Evolutionary conservation across 371 early-diverging fungal species (phyloP), one percentile per base, ranked within the genome.

Genomic region (Mortierella sp.): DNA sequence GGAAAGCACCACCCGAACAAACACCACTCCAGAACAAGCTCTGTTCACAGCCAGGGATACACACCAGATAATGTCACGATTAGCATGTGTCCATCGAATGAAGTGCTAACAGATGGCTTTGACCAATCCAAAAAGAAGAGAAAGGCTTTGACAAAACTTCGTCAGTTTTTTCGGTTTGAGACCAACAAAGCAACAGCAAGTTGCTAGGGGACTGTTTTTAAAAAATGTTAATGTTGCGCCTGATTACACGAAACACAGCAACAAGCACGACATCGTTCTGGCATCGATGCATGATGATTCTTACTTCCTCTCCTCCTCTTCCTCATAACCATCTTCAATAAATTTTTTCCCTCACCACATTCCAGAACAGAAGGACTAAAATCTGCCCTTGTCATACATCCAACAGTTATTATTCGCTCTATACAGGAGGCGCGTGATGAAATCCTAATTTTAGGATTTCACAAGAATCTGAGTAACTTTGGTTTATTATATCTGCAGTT

Each of bases 101-200:
- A 72, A 17, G 72, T 66, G 4, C 40, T 77, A 0, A 55, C 61
- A 35, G 69, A 69, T 31, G 57, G 68, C 53, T 61, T 68, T 28
- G 78, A 77, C n/a, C 34, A 59, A 0, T 64, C 78, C 57, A 72
- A 78, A 57, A 72, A 72, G 66, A 78, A 72, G 65, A 60, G 78
- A 31, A 68, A 69, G 59, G 66, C 78, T 0, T 40, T 78, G 57
- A 68, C 73, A 17, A 78, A 78, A 47, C 69, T 78, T 5, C 78
- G 78, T 29, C 78, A 78, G 37, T 72, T 78, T 59, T 78, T 78
- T 61, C 78, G 78, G 6, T 66, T 72, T 35, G 78, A 78, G 22
- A 68, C 70, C 26, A 63, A 40, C 37, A 73, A n/a, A n/a, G n/a
- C n/a, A n/a, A n/a, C n/a, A n/a, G n/a, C n/a, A n/a, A n/a, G n/a